Base-by-base conservation (phyloP, 257 asterid genomes). In the Nicotiana tabacum region DNA sequence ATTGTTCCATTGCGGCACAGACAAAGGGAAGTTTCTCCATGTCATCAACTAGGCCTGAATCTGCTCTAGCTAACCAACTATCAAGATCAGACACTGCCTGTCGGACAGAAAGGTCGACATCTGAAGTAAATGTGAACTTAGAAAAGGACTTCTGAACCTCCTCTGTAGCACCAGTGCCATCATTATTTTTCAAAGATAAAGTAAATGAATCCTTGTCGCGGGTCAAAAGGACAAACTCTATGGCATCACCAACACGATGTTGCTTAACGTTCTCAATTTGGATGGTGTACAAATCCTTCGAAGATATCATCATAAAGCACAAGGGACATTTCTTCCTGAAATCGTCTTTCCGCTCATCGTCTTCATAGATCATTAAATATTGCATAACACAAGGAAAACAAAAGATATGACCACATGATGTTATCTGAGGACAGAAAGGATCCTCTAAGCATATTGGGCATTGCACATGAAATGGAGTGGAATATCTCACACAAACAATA, bases 331-430 rank as follows among this genome's bases (percentile, higher is more conserved):
- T 93, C 85, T 94, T 93, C 92, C 89, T 91, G 93, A 89, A 88
- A 70, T 90, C 96, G 24, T 78, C 88, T 83, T 84, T 90, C 27
- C 51, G 80, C 64, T 82, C 86, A 83, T 91, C 95, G 64, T 89
- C 92, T 82, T 84, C 91, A 32, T 85, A 91, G 83, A 89, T 76
- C 66, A 91, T 87, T 32, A 96, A 89, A 83, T 94, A 96, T 64
- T 90, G 98, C 90, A 96, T 81, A 82, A 96, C 88, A 91, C 98
- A 96, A 0, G 99, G 95, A 84, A 96, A 96, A 80, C 99, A 96
- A 89, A 92, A 96, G 87, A 96, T 94, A 85, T 96, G 99, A 85
- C 99, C 99, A 53, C 99, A 96, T 11, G 97, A 88, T 64, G 99
- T 96, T 89, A 94, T 94, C 88, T 96, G 99, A 11, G 98, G 98